Percentiles rank a stretch among this genome's conserved stretches.
phyloP scores from a whole-genome alignment of 306 rosid species.

The Boehmeria nivea region DNA sequence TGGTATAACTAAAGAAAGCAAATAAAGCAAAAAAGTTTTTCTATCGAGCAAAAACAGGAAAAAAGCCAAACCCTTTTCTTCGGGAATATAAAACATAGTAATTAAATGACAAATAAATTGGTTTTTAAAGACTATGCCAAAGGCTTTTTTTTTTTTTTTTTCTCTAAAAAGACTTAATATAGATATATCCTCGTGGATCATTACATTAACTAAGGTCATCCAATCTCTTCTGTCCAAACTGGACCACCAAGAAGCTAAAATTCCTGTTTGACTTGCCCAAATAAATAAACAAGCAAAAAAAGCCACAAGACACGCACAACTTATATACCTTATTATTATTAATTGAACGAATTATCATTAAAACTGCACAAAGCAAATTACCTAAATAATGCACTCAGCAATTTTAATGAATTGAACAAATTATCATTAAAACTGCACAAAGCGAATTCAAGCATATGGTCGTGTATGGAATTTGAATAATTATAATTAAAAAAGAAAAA shows the following conservation, averaged over 20 bases:
- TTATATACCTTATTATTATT: not conserved
- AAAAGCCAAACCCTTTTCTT: conserved; percentile 2
- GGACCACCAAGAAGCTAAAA: conserved; percentile 5
- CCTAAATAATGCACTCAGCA: not conserved
- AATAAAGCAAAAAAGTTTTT: not conserved
- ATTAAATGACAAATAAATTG: no score
- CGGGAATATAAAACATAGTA: not conserved
- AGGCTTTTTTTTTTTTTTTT: not conserved
- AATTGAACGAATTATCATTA: not conserved
- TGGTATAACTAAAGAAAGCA: not conserved
- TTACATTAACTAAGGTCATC: conserved; percentile 1
- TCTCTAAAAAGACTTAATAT: no score
- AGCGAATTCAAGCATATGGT: conserved; percentile 6
- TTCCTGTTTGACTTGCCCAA: conserved; percentile 9
- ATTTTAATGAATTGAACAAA: no score
- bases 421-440: conserved; percentile 7
- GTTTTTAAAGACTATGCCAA: not conserved
- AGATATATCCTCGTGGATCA: no score
- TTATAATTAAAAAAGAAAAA: not conserved
- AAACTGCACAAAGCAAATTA: not conserved
- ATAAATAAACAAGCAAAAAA: no score
- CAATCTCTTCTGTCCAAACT: not conserved
- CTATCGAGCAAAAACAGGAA: conserved; percentile 4
- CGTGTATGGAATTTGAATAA: conserved; percentile 9
- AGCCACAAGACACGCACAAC: conserved; percentile 5